Evolutionary conservation across 2,329 filamentous ascomycete genomes (phyloP).

Genomic region (Achaetomium macrosporum): DNA sequence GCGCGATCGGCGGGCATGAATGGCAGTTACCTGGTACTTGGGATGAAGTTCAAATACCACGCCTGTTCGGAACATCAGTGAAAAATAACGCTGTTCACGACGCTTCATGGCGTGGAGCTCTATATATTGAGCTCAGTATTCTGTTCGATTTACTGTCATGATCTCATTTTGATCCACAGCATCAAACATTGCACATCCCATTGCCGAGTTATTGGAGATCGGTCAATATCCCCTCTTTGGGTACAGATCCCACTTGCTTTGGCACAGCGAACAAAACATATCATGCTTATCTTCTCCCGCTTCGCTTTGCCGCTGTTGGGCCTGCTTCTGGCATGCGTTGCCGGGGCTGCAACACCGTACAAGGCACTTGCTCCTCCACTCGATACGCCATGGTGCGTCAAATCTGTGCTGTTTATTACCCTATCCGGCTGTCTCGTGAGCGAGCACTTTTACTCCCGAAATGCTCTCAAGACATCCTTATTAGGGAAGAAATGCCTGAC

Average conservation of each 20-base stretch:
- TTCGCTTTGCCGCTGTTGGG: neutral
- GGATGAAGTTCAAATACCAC: too few species aligned
- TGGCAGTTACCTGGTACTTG: too few species aligned
- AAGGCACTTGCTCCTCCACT: conserved; percentile 36
- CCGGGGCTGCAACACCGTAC: conserved; percentile 28
- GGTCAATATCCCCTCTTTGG: neutral
- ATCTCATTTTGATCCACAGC: neutral
- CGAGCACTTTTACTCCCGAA: too few species aligned
- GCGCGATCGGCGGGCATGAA: too few species aligned
- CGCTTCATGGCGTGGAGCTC: neutral
- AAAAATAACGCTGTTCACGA: neutral
- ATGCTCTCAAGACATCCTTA: too few species aligned
- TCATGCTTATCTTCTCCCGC: neutral
- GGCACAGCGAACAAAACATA: neutral
- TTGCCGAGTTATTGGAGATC: neutral
- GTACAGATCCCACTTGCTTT: neutral
- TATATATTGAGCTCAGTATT: neutral
- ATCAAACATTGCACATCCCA: too few species aligned
- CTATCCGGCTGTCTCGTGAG: too few species aligned
- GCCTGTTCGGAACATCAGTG: too few species aligned
- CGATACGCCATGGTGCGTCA: conserved; percentile 47
- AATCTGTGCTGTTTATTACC: too few species aligned
- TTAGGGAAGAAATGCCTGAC: too few species aligned
- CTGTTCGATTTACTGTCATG: neutral
- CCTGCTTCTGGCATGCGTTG: neutral